These are phyloP conservation scores for Magnolia sinica DNA, from an alignment of 164 flowering plant genomes.

Conservation along the genomic window DNA sequence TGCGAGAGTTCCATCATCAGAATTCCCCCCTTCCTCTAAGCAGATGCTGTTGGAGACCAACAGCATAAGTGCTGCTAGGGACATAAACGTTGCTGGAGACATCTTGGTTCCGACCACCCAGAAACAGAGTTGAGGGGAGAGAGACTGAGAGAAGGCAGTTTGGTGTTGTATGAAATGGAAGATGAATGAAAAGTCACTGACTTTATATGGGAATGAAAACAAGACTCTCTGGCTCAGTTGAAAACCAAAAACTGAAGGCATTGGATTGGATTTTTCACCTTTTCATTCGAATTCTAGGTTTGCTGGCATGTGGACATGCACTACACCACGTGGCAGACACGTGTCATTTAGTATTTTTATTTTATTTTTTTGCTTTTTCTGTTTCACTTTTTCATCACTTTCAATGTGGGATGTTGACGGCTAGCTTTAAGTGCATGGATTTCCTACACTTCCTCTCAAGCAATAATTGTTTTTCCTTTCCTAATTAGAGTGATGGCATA, in stretches of 20 bases:
- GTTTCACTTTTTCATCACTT: not conserved
- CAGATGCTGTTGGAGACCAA: not conserved
- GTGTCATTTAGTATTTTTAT: not conserved
- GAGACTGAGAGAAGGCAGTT: not conserved
- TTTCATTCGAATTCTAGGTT: not conserved
- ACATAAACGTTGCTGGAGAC: not conserved
- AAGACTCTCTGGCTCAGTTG: not conserved
- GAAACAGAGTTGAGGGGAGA: not conserved
- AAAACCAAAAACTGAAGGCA: not conserved
- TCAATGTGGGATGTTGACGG: not conserved
- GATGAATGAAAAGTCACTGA: not conserved
- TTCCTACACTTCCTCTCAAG: not conserved
- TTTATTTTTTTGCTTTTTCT: too few species aligned
- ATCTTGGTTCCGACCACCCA: slow-evolving; percentile 1
- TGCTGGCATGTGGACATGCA: not conserved
- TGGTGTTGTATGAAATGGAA: not conserved
- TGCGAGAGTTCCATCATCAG: slow-evolving; percentile 1
- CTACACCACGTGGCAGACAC: not conserved
- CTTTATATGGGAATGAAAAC: not conserved
- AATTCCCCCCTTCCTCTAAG: not conserved
- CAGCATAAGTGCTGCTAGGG: slow-evolving; percentile 1
- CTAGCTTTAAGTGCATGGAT: not conserved
- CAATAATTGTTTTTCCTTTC: not conserved
- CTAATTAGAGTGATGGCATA: not conserved
- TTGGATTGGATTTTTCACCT: not conserved